Evolutionary conservation across 202 grass and related monocot species (phyloP), one percentile per base, ranked within the genome.

Genomic region (Panicum hallii): DNA sequence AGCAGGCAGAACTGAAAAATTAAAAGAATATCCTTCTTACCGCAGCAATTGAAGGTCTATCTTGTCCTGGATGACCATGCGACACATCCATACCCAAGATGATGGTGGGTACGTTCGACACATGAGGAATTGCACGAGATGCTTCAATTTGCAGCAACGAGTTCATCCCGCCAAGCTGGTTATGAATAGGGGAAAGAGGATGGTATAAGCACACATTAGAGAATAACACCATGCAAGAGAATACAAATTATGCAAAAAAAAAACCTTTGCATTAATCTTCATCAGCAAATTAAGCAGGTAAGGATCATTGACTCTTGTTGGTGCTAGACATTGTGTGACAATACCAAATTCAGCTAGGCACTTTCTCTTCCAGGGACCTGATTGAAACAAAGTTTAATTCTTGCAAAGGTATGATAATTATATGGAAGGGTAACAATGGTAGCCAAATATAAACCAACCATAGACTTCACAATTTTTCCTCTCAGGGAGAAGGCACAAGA

Each of bases 41-140:
- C 53, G 91, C 91, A 58, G 93, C 93, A 87, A 95, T 89, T 13
- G 93, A 98, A 73, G 95, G 95, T 48, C 84, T 87, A 73, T 95
- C 87, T 52, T 95, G 93, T 7, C 95, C 95, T 48, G 95, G 93
- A 28, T 88, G 92, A 7, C 95, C 95, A n/a, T 98, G 93, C 0
- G 93, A 95, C 3, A 98, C 93, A 92, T 98, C 95, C 93, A 98
- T 98, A n/a, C 95, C 95, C 23, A 98, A 77, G 42, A 98, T 95
- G 57, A 98, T 89, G 52, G 93, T 95, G 6, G 93, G 91, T 26
- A 56, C 34, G 52, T 85, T 86, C 1, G 93, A 95, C 23, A 95
- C 79, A 34, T 87, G 61, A 40, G 91, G 93, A 75, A 98, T 91
- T 52, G 71, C 26, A 56, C 50, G 77, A 41, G 69, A 66, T 62